Evolutionary conservation across 2,329 filamentous ascomycete species (phyloP).

Genomic region (Teratosphaeriaceae sp.): DNA sequence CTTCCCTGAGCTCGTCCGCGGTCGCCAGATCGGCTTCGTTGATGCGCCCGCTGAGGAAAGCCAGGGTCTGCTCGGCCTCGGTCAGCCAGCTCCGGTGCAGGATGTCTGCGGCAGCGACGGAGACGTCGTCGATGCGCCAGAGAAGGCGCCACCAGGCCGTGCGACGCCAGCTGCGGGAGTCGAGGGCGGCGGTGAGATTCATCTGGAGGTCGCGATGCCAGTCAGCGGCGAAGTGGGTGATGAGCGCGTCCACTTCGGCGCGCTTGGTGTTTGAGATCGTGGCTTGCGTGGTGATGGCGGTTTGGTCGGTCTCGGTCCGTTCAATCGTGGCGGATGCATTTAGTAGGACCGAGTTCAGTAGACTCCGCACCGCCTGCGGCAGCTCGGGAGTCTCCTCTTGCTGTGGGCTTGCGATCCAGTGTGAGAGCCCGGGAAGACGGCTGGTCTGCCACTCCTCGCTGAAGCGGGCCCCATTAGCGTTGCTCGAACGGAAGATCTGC

Average conservation of each 20-base stretch:
- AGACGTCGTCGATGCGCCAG: slow-evolving; percentile 89
- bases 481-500: slow-evolving; percentile 28
- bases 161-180: slow-evolving; percentile 68
- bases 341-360: slow-evolving; percentile 62
- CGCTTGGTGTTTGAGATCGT: slow-evolving; percentile 38
- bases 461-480: slow-evolving; percentile 28
- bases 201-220: slow-evolving; percentile 79
- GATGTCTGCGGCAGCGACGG: slow-evolving; percentile 74
- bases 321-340: slow-evolving; percentile 46
- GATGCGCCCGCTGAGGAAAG: slow-evolving; percentile 75
- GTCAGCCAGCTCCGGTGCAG: slow-evolving; percentile 70
- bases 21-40: slow-evolving; percentile 52
- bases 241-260: slow-evolving; percentile 49
- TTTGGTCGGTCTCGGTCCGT: slow-evolving; percentile 39
- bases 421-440: slow-evolving; percentile 20
- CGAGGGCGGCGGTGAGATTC: slow-evolving; percentile 71
- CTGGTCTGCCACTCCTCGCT: slow-evolving; percentile 30
- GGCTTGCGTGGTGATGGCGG: slow-evolving; percentile 24
- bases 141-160: slow-evolving; percentile 92
- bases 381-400: slow-evolving; percentile 36
- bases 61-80: slow-evolving; percentile 68
- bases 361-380: slow-evolving; percentile 58
- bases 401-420: slow-evolving; percentile 20
- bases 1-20: slow-evolving; percentile 17
- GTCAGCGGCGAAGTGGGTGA: slow-evolving; percentile 67